phyloP scores from a whole-genome alignment of 306 rosid species.

The Arachis stenosperma region DNA sequence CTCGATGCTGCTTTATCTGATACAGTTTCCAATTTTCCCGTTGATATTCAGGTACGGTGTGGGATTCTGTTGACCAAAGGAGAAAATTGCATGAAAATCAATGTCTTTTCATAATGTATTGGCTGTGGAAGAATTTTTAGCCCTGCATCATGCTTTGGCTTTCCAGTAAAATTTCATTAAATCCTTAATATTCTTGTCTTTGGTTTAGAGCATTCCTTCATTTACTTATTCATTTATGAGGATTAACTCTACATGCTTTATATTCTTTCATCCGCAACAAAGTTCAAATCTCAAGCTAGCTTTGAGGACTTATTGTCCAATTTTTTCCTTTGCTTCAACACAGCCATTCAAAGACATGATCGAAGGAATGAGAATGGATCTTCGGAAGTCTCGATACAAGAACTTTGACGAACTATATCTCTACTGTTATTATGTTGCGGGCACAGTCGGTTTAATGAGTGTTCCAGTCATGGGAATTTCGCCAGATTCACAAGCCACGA shows the following conservation, averaged over 20 bases:
- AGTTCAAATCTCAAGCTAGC: background rate
- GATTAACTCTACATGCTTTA: background rate
- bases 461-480: conserved; percentile 70
- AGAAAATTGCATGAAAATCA: background rate
- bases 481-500: conserved; percentile 48
- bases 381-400: conserved; percentile 56
- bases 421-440: conserved; percentile 67
- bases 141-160: background rate
- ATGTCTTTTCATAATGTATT: background rate
- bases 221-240: background rate
- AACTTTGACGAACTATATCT: conserved; percentile 62
- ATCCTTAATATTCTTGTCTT: background rate
- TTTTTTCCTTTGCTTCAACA: conserved; percentile 19
- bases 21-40: conserved; percentile 57
- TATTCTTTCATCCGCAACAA: background rate
- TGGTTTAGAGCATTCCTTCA: background rate
- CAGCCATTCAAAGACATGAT: conserved; percentile 68
- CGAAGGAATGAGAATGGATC: conserved; percentile 68
- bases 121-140: background rate
- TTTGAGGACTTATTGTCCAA: conserved; percentile 3
- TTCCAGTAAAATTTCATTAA: background rate
- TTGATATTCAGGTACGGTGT: conserved; percentile 57
- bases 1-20: conserved; percentile 63
- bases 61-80: conserved; percentile 1
- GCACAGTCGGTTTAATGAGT: conserved; percentile 67